A percentile compares a stretch with the other conserved stretches of the same genome.
Evolutionary conservation across 108 stramenopile genomes (phyloP).

Genomic region (Conticribra weissflogii): DNA sequence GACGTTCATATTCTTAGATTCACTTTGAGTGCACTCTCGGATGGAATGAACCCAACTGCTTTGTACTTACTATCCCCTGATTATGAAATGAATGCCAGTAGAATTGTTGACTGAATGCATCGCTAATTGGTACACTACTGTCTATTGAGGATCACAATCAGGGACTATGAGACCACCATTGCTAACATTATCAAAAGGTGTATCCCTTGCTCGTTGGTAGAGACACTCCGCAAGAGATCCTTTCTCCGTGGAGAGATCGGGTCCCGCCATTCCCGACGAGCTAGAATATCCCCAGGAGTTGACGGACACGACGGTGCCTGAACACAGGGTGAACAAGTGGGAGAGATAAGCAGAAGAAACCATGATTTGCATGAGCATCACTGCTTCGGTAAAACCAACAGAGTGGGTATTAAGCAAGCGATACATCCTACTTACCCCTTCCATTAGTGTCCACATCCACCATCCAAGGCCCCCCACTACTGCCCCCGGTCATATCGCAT

Average conservation of each 20-base stretch:
- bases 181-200: constrained; percentile 5
- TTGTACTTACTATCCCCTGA: too few species aligned
- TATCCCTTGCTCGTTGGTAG: constrained; percentile 36
- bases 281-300: constrained; percentile 50
- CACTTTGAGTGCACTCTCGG: too few species aligned
- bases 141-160: constrained; percentile 20
- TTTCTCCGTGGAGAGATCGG: constrained; percentile 22
- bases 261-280: constrained; percentile 41
- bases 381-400: too few species aligned
- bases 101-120: too few species aligned
- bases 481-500: constrained; percentile 44
- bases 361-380: background rate
- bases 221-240: constrained; percentile 39
- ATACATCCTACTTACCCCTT: constrained; percentile 7
- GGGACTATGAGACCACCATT: constrained; percentile 30
- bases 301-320: constrained; percentile 25
- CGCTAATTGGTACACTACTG: too few species aligned
- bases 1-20: too few species aligned
- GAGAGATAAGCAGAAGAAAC: background rate
- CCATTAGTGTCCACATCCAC: constrained; percentile 30
- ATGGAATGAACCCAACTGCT: too few species aligned
- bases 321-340: background rate
- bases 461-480: constrained; percentile 48
- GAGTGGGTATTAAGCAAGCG: too few species aligned
- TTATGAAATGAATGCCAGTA: too few species aligned